Base-by-base conservation (phyloP, 805 yeast genomes). In the Ogataea dorogensis region DNA sequence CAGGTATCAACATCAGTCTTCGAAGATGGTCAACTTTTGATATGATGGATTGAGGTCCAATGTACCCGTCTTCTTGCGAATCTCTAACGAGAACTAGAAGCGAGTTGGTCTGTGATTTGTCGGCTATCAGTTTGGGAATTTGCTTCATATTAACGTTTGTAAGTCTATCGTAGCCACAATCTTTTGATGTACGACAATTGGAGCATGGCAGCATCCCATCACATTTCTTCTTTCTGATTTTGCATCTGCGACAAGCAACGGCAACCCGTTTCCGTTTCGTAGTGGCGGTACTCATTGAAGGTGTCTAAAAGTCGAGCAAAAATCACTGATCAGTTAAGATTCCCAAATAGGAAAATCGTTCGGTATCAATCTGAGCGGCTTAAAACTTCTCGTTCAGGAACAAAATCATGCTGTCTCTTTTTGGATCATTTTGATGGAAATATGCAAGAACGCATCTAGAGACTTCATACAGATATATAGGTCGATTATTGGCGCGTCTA, bases 361-460 rank as follows among this genome's bases (percentile, higher is more conserved):
- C 22, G 7, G 22, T 19, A 7, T 19, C 7, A 19, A 19, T 7
- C 10, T 7, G 7, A 7, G 7, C 25, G 13, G 13, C 25, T 23
- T 23, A 8, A 7, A 23, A 23, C 12, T 23, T 23, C 25, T 10
- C 13, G 7, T n/a, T 23, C 10, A n/a, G n/a, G n/a, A 20, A 20
- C 13, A 4, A 12, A 7, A 11, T 15, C 27, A 7, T 14, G 15
- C 24, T n/a, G 16, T 33, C n/a, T 38, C 28, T 30, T 28, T 45
- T 26, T 40, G 28, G n/a, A 43, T 56, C 59, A 71, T 61, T n/a
- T 61, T 55, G 15, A 75, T 58, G 18, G 67, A 59, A 6, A 79
- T 53, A 52, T 84, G 86, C 31, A 84, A 53, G 51, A 79, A 82
- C 11, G 87, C 85, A 58, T 83, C 93, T 14, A 77, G 55, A 42